Conservation (phyloP, 2,329 filamentous ascomycete genomes). For the Apiospora hydei region DNA sequence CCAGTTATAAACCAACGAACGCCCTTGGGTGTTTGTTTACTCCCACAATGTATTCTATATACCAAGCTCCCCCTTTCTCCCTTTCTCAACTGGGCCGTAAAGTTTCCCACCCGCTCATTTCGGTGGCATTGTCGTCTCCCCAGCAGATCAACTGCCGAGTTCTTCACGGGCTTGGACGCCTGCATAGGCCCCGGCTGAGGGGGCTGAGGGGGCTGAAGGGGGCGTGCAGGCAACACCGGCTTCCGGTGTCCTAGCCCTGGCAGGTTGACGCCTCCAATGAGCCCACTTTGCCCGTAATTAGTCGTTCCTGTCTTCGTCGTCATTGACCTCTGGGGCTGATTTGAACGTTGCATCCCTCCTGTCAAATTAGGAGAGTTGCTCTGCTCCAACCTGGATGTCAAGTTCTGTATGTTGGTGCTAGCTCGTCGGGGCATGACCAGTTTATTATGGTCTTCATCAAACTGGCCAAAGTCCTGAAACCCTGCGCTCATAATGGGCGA, state of each 20-base stretch:
- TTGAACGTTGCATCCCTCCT: conserved; percentile 37
- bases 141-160: conserved; percentile 54
- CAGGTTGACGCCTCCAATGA: conserved; percentile 35
- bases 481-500: conserved; percentile 40
- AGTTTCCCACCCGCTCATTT: conserved; percentile 63
- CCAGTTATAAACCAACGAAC: background rate
- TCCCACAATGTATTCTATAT: conserved; percentile 8
- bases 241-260: conserved; percentile 41
- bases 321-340: conserved; percentile 27
- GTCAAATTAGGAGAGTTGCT: conserved; percentile 36
- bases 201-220: conserved; percentile 37
- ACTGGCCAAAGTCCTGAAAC: conserved; percentile 29
- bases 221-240: conserved; percentile 36
- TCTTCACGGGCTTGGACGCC: conserved; percentile 40
- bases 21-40: background rate
- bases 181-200: conserved; percentile 39
- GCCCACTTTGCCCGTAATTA: conserved; percentile 14
- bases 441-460: conserved; percentile 36
- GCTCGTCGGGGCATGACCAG: conserved; percentile 37
- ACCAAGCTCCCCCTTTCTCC: background rate
- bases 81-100: conserved; percentile 51
- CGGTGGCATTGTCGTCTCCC: conserved; percentile 52
- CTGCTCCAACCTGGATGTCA: conserved; percentile 40
- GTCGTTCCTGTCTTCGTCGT: conserved; percentile 27
- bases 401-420: conserved; percentile 38